phyloP scores from a whole-genome alignment of 2,329 filamentous ascomycete species.

The Cladophialophora carrionii region DNA sequence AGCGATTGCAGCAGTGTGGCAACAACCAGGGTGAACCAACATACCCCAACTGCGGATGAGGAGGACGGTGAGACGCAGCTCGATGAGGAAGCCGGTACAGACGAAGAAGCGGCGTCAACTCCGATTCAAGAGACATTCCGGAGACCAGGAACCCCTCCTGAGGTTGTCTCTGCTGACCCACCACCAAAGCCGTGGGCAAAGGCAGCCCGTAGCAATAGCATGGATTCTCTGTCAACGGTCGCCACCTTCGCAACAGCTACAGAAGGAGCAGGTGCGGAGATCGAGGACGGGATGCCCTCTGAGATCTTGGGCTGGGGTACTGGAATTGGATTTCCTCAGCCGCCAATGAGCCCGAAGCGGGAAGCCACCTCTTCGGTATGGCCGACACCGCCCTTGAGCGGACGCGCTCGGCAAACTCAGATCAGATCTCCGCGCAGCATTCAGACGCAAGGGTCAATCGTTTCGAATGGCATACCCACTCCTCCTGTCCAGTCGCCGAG shows the following conservation, averaged over 20 bases:
- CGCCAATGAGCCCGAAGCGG: slow-evolving; percentile 23
- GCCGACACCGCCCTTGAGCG: slow-evolving; percentile 24
- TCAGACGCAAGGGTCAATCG: slow-evolving; percentile 21
- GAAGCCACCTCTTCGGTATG: slow-evolving; percentile 18
- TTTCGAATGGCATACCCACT: slow-evolving; percentile 33
- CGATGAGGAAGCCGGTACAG: slow-evolving; percentile 10
- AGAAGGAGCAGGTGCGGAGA: slow-evolving; percentile 51
- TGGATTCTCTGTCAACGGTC: slow-evolving; percentile 63
- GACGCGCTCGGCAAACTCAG: slow-evolving; percentile 18
- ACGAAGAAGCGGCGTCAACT: slow-evolving; percentile 15
- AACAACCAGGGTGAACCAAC: slow-evolving; percentile 33
- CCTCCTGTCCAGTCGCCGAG: slow-evolving; percentile 30
- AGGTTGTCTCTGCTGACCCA: slow-evolving; percentile 6
- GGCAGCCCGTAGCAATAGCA: slow-evolving; percentile 55
- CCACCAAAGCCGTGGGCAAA: slow-evolving; percentile 33
- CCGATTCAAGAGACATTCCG: slow-evolving; percentile 37
- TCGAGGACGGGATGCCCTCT: slow-evolving; percentile 42
- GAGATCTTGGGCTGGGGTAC: slow-evolving; percentile 38
- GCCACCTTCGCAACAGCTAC: slow-evolving; percentile 67
- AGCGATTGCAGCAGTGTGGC: slow-evolving; percentile 35
- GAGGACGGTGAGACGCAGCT: slow-evolving; percentile 37
- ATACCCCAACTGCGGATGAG: slow-evolving; percentile 33
- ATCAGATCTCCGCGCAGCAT: slow-evolving; percentile 21
- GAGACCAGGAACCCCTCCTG: not conserved
- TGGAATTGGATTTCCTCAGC: slow-evolving; percentile 23